A percentile compares a stretch with the other conserved stretches of the same genome.
These are phyloP conservation scores for Inga leiocalycina DNA, from an alignment of 306 rosid species.

Conservation along the genomic window DNA sequence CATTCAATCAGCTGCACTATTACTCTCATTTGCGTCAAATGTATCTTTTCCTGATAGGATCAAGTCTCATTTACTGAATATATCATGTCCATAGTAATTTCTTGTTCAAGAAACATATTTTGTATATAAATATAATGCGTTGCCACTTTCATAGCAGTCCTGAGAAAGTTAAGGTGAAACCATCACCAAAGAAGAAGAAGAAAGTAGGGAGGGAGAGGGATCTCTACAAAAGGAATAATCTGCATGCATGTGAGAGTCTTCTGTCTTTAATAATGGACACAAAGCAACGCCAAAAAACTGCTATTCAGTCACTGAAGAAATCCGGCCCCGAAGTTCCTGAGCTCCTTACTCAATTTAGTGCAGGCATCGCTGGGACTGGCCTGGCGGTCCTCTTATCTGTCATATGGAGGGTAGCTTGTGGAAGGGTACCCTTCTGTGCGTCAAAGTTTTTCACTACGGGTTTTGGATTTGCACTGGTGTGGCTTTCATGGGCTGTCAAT, in stretches of 20 bases:
- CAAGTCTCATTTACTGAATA: background rate
- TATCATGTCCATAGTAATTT: conserved; percentile 3
- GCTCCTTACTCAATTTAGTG: conserved; percentile 74
- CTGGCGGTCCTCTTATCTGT: conserved; percentile 75
- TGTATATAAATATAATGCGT: conserved; percentile 7
- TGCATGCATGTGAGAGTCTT: conserved; percentile 83
- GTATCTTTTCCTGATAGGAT: background rate
- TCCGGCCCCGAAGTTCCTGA: conserved; percentile 80
- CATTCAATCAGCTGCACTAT: background rate
- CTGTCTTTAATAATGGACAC: conserved; percentile 65
- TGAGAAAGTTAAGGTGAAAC: conserved; percentile 62
- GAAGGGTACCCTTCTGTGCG: conserved; percentile 61
- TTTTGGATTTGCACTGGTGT: conserved; percentile 73
- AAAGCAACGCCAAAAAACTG: conserved; percentile 46
- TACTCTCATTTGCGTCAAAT: background rate
- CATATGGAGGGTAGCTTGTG: conserved; percentile 54
- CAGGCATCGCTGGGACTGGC: conserved; percentile 84
- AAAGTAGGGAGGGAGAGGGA: conserved; percentile 62
- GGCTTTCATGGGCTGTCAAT: conserved; percentile 82
- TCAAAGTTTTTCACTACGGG: conserved; percentile 59
- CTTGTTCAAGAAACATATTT: conserved; percentile 11
- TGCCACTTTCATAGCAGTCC: conserved; percentile 60
- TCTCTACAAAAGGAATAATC: conserved; percentile 66
- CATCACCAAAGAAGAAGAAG: conserved; percentile 58
- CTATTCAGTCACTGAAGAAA: conserved; percentile 62